Evolutionary conservation across 2,329 filamentous ascomycete species (phyloP).

Genomic region (Colletotrichum siamense): DNA sequence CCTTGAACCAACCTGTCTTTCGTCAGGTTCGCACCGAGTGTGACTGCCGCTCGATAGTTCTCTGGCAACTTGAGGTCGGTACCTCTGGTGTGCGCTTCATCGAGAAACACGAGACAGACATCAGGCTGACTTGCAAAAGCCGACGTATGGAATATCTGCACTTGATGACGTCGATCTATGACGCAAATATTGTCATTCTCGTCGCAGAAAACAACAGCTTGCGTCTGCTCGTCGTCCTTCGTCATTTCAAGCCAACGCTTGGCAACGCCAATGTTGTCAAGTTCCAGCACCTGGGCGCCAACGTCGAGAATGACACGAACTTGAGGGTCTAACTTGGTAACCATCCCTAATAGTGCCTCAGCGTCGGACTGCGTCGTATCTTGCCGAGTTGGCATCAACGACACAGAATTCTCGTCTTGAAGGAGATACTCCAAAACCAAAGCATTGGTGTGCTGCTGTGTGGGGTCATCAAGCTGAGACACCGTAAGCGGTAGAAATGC

Average conservation of each 20-base stretch:
- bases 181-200: constrained; percentile 60
- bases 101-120: constrained; percentile 69
- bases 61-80: constrained; percentile 69
- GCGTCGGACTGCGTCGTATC: constrained; percentile 33
- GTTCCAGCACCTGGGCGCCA: constrained; percentile 72
- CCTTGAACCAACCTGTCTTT: constrained; percentile 76
- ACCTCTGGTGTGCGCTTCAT: constrained; percentile 74
- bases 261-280: constrained; percentile 61
- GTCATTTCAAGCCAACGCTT: constrained; percentile 53
- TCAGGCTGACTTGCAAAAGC: constrained; percentile 62
- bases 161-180: constrained; percentile 49
- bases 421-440: constrained; percentile 67
- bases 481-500: constrained; percentile 63
- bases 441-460: constrained; percentile 70
- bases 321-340: constrained; percentile 41
- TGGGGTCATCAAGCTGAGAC: constrained; percentile 57
- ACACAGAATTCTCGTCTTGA: constrained; percentile 52
- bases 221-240: constrained; percentile 20
- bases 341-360: constrained; percentile 47
- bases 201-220: constrained; percentile 64
- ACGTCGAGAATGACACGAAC: constrained; percentile 72
- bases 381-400: constrained; percentile 26
- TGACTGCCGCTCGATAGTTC: constrained; percentile 68
- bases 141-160: constrained; percentile 61
- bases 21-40: constrained; percentile 66